Percentiles rank a stretch among this genome's conserved stretches.
Evolutionary conservation across 2,329 filamentous ascomycete species (phyloP).

Genomic region (Aspergillus ibericus): DNA sequence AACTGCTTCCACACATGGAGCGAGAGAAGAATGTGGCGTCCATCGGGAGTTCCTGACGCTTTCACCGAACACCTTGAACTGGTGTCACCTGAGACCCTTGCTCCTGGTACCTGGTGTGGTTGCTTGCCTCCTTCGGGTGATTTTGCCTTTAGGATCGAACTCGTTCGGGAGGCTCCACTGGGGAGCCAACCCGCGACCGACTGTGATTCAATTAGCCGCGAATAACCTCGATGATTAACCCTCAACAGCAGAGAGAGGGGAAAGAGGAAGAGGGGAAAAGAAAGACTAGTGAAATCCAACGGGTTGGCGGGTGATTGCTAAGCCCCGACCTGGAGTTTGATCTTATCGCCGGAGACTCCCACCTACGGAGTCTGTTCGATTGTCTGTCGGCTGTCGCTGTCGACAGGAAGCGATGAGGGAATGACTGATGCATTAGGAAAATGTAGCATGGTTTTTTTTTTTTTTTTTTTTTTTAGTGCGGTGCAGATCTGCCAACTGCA

Average conservation of each 20-base stretch:
- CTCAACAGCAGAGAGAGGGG: not conserved
- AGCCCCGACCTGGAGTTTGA: not conserved
- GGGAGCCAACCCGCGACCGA: not conserved
- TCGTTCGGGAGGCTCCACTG: not conserved
- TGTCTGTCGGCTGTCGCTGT: too few species aligned
- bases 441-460: not conserved
- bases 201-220: not conserved
- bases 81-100: slow-evolving; percentile 8
- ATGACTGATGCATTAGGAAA: not conserved
- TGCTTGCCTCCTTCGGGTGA: not conserved
- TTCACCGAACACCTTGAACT: slow-evolving; percentile 4
- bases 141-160: not conserved
- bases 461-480: not conserved
- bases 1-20: slow-evolving; percentile 8
- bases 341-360: not conserved
- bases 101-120: not conserved
- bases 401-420: not conserved
- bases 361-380: not conserved
- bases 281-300: too few species aligned
- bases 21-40: slow-evolving; percentile 5
- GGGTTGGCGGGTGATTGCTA: not conserved
- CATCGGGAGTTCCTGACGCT: slow-evolving; percentile 6
- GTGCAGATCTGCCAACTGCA: slow-evolving; percentile 13
- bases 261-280: not conserved
- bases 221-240: not conserved